Conservation (phyloP, 2,329 filamentous ascomycete species). For the Paraphaeosphaeria minitans region DNA sequence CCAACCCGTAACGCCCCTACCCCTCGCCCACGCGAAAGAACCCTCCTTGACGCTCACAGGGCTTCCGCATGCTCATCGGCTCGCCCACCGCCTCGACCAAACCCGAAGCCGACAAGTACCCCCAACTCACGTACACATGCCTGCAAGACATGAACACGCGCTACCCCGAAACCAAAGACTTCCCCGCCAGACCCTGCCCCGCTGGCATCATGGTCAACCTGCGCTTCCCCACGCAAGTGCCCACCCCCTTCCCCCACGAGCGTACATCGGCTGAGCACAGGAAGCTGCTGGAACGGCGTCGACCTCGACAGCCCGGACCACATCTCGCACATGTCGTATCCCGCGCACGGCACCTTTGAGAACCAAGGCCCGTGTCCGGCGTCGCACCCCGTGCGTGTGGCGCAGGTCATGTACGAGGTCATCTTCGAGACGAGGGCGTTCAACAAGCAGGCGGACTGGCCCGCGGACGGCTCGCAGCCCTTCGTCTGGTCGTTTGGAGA, state of each 20-base stretch:
- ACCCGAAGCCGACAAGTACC: constrained; percentile 45
- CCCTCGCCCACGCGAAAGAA: too few species aligned
- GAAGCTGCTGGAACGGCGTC: constrained; percentile 52
- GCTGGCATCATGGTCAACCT: constrained; percentile 53
- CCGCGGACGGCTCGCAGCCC: constrained; percentile 38
- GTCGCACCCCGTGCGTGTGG: constrained; percentile 49
- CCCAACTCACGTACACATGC: constrained; percentile 55
- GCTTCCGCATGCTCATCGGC: constrained; percentile 40
- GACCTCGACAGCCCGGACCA: constrained; percentile 33
- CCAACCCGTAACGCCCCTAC: constrained; percentile 30
- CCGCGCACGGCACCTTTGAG: constrained; percentile 30
- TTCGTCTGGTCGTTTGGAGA: constrained; percentile 41
- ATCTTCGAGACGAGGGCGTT: constrained; percentile 46
- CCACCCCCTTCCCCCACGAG: not conserved
- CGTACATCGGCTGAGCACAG: not conserved
- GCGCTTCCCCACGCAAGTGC: constrained; percentile 43
- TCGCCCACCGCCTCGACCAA: constrained; percentile 25
- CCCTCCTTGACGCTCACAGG: constrained; percentile 13
- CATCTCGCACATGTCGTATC: constrained; percentile 31
- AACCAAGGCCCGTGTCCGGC: constrained; percentile 57
- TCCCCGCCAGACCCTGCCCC: constrained; percentile 48
- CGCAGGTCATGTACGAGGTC: constrained; percentile 35
- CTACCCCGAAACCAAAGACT: constrained; percentile 47
- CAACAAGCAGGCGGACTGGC: constrained; percentile 29
- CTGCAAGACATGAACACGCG: constrained; percentile 48